Evolutionary conservation across 176 grass and related monocot species (phyloP), one percentile per base, ranked within the genome.

Genomic region (Aegilops speltoides): DNA sequence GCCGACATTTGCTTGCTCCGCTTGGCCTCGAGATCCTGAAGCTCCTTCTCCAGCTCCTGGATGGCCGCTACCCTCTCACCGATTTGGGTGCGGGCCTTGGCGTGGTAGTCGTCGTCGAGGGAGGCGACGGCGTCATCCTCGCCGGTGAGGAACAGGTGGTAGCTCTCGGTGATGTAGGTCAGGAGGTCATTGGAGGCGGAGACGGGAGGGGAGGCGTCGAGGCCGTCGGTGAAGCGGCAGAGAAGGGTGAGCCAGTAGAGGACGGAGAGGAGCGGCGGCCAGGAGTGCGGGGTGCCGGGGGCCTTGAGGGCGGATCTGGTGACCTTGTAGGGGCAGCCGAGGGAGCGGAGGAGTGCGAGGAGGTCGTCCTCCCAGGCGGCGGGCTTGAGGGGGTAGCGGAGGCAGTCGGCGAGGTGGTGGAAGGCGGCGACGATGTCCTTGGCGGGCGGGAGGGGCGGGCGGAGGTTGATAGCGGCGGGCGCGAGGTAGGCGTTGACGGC

Each of bases 181-280:
- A 75, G 29, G 3, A 99, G 77, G 6, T 96, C 90, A 50, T 89
- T 81, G 4, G 85, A 23, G 32, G 41, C 7, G 28, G 36, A 64
- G 24, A 12, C 9, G 54, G 54, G 23, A 14, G 86, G 23, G 10
- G 60, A 12, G 4, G 50, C 22, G 1, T 56, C 76, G 25, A 65
- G 77, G 48, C 60, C 57, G 36, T 84, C 83, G 6, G 12, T 23
- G 36, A 68, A 23, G 25, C 73, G 34, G 24, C 64, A 89, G 79
- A 96, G 83, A 41, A 88, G 73, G 10, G 92, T 90, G 26, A 99
- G 90, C 97, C 97, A 96, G 54, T 94, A 77, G 14, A 99, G 94
- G 70, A 88, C 85, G 46, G 94, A 86, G n/a, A 96, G 87, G 80
- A 94, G 80, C 2, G 84, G 81, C 7, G 97, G 97, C 97, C 97